Base-by-base conservation (phyloP, 2,329 filamentous ascomycete species). In the Incumbomyces delicatus region DNA sequence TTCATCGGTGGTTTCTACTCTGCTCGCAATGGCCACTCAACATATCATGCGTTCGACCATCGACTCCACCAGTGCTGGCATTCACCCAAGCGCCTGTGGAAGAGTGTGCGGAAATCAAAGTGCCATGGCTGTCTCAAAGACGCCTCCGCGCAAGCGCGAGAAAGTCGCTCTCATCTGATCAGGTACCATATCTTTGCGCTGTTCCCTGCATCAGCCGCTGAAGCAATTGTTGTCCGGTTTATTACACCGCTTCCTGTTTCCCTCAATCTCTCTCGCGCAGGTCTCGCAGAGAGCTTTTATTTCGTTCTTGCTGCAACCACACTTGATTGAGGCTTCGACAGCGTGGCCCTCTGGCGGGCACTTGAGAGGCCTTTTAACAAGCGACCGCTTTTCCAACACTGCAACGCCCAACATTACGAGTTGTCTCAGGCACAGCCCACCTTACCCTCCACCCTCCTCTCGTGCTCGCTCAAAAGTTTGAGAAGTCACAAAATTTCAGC, bases 241-340 rank as follows among this genome's bases (percentile, higher is more conserved):
- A 14, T 20, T 8, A 41, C 35, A 43, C 46, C 34, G 35, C 39
- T 30, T 32, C 39, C 33, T 36, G 44, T 41, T 34, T 37, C 41
- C 18, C 22, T 45, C 40, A 27, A 20, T 45, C 14, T 49, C 51
- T 43, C 53, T 54, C 54, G 53, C 54, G 56, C 56, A 53, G 56
- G 56, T 48, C 52, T 55, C 56, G 56, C 52, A 47, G 55, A 56
- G 53, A 44, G 18, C 20, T 49, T 31, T 48, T 16, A 31, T 33
- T 51, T 47, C 34, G 38, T 36, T 35, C 30, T 32, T 34, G 14
- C 32, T 41, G 30, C 31, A 16, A 12, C 22, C 4, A 27, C 5
- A 27, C 22, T 27, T 27, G 22, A 27, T 27, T 8, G 22, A 27
- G 22, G 8, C 22, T 5, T 27, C 22, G 22, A 8, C 22, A 4